A percentile compares a stretch with the other conserved stretches of the same genome.
Evolutionary conservation across 1,139 yeast species (phyloP).

Genomic region (Chernovozyma sophiae-reginae): DNA sequence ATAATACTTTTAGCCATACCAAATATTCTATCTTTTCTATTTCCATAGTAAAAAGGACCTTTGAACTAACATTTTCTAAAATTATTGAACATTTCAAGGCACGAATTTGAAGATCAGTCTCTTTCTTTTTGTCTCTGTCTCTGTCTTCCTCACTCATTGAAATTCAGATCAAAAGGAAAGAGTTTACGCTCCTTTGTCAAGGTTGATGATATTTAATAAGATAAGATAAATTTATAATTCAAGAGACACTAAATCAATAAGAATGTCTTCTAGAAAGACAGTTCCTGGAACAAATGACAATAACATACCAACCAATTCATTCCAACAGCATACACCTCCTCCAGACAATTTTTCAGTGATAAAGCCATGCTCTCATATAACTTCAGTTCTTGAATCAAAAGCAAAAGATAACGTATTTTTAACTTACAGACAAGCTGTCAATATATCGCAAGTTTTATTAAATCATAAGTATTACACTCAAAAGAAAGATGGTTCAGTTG

Average conservation of each 20-base stretch:
- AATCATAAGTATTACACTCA: conserved; percentile 19
- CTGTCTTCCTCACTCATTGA: too few relatives aligned
- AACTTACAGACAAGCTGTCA: conserved; percentile 58
- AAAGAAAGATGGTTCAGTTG: conserved; percentile 31
- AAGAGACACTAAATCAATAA: not conserved
- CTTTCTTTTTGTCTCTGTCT: too few relatives aligned
- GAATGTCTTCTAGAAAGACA: conserved; percentile 12
- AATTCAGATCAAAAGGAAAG: too few relatives aligned
- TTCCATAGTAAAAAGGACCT: too few relatives aligned
- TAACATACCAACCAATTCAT: not conserved
- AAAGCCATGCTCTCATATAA: conserved; percentile 52
- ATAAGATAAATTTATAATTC: too few relatives aligned
- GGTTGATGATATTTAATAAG: too few relatives aligned
- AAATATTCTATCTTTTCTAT: too few relatives aligned
- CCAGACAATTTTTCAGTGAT: conserved; percentile 28
- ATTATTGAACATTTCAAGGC: too few relatives aligned
- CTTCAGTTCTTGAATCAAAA: conserved; percentile 48
- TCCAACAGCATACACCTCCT: conserved; percentile 15
- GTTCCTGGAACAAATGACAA: conserved; percentile 7
- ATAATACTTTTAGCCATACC: too few relatives aligned
- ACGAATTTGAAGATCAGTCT: too few relatives aligned
- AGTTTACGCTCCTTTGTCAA: too few relatives aligned
- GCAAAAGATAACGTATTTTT: conserved; percentile 53
- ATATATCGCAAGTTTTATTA: conserved; percentile 35
- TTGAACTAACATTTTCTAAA: too few relatives aligned